Percentiles rank a stretch among this genome's conserved stretches.
phyloP scores from a whole-genome alignment of 2,329 filamentous ascomycete species.

The Immersiporthe knoxdaviesiana region DNA sequence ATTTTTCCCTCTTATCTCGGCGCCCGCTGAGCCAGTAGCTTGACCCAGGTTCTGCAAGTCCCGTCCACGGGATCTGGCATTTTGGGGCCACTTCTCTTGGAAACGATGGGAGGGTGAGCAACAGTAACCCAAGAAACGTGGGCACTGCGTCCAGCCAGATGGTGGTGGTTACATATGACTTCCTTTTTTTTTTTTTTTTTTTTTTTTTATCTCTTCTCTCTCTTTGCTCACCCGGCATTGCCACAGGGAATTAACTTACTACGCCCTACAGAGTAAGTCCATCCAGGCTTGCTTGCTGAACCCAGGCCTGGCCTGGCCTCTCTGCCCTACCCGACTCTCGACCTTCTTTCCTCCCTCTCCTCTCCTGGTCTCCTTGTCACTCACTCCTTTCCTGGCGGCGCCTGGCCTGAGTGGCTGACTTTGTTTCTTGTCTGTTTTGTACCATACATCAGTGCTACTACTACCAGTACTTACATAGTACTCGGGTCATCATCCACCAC shows the following conservation, averaged over 20 bases:
- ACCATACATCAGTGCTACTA: too few relatives aligned
- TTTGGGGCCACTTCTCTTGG: not conserved
- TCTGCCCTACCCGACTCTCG: not conserved
- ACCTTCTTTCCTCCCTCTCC: not conserved
- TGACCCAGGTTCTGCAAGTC: not conserved
- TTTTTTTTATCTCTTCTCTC: not conserved
- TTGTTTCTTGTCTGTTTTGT: too few relatives aligned
- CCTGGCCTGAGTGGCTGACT: too few relatives aligned
- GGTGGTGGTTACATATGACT: not conserved
- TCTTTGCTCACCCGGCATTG: not conserved
- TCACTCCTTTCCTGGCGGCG: too few relatives aligned
- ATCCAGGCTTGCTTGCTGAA: not conserved
- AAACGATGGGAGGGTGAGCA: not conserved
- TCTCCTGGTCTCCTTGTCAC: not conserved
- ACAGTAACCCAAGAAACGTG: not conserved
- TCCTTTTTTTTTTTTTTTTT: not conserved
- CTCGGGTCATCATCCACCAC: not conserved
- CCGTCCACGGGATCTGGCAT: constrained; percentile 3
- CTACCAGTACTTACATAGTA: not conserved
- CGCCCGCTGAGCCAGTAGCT: constrained; percentile 7
- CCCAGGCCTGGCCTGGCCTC: not conserved
- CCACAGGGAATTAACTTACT: not conserved
- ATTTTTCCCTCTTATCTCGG: constrained; percentile 9
- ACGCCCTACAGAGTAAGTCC: constrained; percentile 1
- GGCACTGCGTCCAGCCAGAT: too few relatives aligned